Conservation (phyloP, 106 monocot species). For the Dioscorea dumetorum region DNA sequence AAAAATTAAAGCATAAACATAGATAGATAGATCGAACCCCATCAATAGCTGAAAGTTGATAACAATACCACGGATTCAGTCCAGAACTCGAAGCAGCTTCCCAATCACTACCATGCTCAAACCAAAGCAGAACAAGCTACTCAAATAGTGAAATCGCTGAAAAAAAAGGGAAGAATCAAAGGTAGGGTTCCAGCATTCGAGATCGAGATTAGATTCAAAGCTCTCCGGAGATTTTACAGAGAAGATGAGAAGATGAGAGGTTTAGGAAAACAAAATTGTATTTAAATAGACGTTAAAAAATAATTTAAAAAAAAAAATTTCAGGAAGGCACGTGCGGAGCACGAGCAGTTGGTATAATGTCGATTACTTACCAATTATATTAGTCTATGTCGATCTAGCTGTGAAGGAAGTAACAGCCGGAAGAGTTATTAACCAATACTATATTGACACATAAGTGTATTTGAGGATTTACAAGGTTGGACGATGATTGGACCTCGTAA, state of each 20-base stretch:
- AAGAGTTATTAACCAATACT: background rate
- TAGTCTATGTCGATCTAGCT: background rate
- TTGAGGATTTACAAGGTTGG: background rate
- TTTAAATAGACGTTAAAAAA: background rate
- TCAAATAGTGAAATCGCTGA: background rate
- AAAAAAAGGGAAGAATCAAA: background rate
- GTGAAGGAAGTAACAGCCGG: background rate
- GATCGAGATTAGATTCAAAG: background rate
- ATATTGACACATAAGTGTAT: background rate
- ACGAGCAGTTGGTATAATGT: background rate
- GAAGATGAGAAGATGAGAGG: background rate
- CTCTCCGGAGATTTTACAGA: background rate
- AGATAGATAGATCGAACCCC: background rate
- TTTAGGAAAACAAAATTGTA: background rate
- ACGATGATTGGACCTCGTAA: too few species aligned
- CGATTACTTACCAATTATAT: background rate
- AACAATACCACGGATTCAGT: background rate
- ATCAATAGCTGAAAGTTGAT: background rate
- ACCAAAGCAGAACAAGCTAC: background rate
- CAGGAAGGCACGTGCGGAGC: background rate
- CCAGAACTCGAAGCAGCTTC: background rate
- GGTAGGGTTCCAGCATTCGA: background rate
- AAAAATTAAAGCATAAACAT: background rate
- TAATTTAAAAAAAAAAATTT: background rate
- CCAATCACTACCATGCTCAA: background rate